These are phyloP conservation scores for Plasmodium sp. DNA, from an alignment of 169 alveolate species.

Conservation along the genomic window DNA sequence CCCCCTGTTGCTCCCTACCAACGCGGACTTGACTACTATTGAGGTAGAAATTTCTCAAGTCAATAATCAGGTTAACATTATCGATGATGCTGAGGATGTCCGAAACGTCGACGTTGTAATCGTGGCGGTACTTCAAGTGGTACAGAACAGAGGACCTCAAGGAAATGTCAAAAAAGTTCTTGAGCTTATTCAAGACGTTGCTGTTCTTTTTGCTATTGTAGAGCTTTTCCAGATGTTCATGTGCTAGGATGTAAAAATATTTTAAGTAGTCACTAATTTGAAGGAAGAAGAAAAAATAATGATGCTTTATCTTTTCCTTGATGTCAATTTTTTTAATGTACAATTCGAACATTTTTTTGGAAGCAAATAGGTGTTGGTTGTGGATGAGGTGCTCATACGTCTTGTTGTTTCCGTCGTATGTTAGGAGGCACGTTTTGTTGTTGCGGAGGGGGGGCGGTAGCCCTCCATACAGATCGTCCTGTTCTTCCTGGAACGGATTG, in stretches of 20 bases:
- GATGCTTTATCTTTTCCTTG: constrained; percentile 65
- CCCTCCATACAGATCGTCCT: background rate
- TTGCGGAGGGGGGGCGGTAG: background rate
- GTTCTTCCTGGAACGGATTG: background rate
- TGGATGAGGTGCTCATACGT: constrained; percentile 63
- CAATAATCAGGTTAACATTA: constrained; percentile 46
- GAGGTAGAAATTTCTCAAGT: constrained; percentile 19
- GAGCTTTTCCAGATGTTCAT: constrained; percentile 53
- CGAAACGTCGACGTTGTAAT: constrained; percentile 39
- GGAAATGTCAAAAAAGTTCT: constrained; percentile 60
- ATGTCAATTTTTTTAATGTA: constrained; percentile 62
- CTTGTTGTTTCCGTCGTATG: constrained; percentile 25
- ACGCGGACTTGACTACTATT: background rate
- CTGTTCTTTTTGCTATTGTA: constrained; percentile 48
- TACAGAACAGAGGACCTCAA: constrained; percentile 53
- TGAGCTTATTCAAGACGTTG: constrained; percentile 22
- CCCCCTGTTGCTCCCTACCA: background rate
- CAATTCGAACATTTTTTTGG: constrained; percentile 71
- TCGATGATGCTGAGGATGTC: constrained; percentile 56
- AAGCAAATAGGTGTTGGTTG: constrained; percentile 73
- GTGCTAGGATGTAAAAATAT: constrained; percentile 62
- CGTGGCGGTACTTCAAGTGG: constrained; percentile 46
- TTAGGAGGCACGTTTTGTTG: constrained; percentile 20
- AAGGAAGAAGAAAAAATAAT: constrained; percentile 59
- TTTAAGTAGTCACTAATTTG: constrained; percentile 73